Evolutionary conservation across 441 rosid genomes (phyloP), one percentile per base, ranked within the genome.

Genomic region (Aleurites moluccanus): DNA sequence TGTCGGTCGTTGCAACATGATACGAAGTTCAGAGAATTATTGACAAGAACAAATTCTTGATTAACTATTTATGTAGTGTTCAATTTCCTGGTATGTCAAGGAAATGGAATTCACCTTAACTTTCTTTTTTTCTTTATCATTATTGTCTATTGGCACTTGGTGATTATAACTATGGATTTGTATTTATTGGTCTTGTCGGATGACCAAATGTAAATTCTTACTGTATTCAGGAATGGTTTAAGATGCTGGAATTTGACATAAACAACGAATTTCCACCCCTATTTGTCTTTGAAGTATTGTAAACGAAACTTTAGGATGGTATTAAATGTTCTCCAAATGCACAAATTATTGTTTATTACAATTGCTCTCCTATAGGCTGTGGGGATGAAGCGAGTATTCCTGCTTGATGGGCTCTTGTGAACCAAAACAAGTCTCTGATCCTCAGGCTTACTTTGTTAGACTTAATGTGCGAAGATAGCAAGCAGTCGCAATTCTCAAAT

Each of bases 1-100:
- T 72, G 93, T 85, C 69, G 66, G 72, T 16, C 86, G 92, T 45
- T 93, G 96, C 83, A 88, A 87, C 73, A 87, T 93, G 91, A 67
- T 88, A 23, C 85, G 49, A 75, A 66, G 80, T 63, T 70, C 86
- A 45, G 87, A 80, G 62, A 65, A 38, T 57, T 59, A 76, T 49
- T 86, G 67, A 83, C 30, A 6, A 61, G 18, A 25, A 44, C 33
- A 7, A 64, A 21, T 50, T 47, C 3, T 15, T 18, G 23, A 45
- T 40, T 60, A 52, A 21, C 27, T 16, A 44, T 16, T 21, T 20
- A 6, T 25, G 14, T 1, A 10, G 11, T 30, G 14, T 62, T 30
- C 49, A 33, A 1, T 14, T 70, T 57, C 35, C 67, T 20, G 75
- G 59, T 45, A 35, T 6, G 20, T 45, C n/a, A 18, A 18, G 42